Evolutionary conservation across 371 early-diverging fungal genomes (phyloP).

Genomic region (Mortierella sp.): DNA sequence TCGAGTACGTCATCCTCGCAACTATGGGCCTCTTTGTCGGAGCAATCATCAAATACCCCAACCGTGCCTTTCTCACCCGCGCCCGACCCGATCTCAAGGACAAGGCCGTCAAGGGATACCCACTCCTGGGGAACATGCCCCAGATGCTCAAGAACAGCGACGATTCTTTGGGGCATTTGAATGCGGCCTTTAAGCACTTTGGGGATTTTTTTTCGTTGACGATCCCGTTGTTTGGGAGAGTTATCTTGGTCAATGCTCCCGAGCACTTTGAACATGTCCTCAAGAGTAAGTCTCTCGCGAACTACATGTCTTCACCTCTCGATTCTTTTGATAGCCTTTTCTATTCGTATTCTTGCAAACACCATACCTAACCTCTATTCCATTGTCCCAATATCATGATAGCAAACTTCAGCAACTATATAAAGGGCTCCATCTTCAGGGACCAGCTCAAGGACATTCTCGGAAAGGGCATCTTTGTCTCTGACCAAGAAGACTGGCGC

Average conservation of each 20-base stretch:
- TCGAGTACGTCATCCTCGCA: conserved; percentile 41
- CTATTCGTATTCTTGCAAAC: neutral
- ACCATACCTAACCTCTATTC: neutral
- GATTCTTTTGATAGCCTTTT: neutral
- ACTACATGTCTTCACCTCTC: neutral
- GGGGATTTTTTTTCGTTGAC: conserved; percentile 33
- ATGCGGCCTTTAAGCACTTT: conserved; percentile 23
- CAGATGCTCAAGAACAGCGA: conserved; percentile 17
- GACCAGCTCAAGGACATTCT: conserved; percentile 61
- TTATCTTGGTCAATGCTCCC: conserved; percentile 41
- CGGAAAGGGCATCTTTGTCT: conserved; percentile 80
- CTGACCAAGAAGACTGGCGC: conserved; percentile 67
- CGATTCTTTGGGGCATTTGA: conserved; percentile 14
- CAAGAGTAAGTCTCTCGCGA: conserved; percentile 30
- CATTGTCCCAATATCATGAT: neutral
- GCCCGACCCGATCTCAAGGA: conserved; percentile 45
- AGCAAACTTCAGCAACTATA: conserved; percentile 61
- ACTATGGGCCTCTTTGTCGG: conserved; percentile 36
- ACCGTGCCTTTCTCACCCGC: conserved; percentile 31
- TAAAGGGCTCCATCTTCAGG: conserved; percentile 64
- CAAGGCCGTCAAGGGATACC: conserved; percentile 30
- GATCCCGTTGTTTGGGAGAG: conserved; percentile 38
- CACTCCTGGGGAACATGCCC: conserved; percentile 48
- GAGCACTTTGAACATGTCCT: conserved; percentile 39
- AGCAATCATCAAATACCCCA: conserved; percentile 45